phyloP scores from a whole-genome alignment of 768 basidiomycete species.

The Boletus vermiculosoides region DNA sequence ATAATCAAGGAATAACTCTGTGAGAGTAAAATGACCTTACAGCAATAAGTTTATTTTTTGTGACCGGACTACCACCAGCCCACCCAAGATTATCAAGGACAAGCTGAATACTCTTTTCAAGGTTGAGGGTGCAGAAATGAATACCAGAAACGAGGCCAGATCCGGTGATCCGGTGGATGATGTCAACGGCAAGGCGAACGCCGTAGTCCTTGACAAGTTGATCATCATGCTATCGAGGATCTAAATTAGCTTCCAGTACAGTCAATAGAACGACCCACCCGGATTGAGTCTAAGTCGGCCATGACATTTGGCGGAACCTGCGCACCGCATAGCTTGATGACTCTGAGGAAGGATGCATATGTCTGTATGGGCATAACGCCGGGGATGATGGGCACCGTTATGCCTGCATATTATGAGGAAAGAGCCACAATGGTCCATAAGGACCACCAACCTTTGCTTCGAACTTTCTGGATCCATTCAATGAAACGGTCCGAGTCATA shows the following conservation, averaged over 20 bases:
- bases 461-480: slow-evolving; percentile 70
- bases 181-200: slow-evolving; percentile 78
- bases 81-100: slow-evolving; percentile 81
- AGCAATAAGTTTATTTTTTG: slow-evolving; percentile 65
- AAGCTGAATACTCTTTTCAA: slow-evolving; percentile 91
- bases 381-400: slow-evolving; percentile 87
- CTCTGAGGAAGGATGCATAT: slow-evolving; percentile 86
- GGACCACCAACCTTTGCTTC: slow-evolving; percentile 58
- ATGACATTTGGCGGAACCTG: slow-evolving; percentile 68
- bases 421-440: not conserved
- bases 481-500: slow-evolving; percentile 92
- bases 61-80: slow-evolving; percentile 46
- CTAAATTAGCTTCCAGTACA: not conserved
- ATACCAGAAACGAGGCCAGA: slow-evolving; percentile 68
- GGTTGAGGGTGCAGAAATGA: slow-evolving; percentile 95
- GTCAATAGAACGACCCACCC: slow-evolving; percentile 45
- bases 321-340: slow-evolving; percentile 86
- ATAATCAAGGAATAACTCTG: not conserved
- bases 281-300: slow-evolving; percentile 68
- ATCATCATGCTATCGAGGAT: slow-evolving; percentile 74
- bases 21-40: slow-evolving; percentile 37
- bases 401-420: slow-evolving; percentile 52
- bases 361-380: slow-evolving; percentile 99
- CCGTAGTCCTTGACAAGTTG: slow-evolving; percentile 93
- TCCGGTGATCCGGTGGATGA: slow-evolving; percentile 60